Evolutionary conservation across 306 rosid species (phyloP).

Genomic region (Sicyos baderoa): DNA sequence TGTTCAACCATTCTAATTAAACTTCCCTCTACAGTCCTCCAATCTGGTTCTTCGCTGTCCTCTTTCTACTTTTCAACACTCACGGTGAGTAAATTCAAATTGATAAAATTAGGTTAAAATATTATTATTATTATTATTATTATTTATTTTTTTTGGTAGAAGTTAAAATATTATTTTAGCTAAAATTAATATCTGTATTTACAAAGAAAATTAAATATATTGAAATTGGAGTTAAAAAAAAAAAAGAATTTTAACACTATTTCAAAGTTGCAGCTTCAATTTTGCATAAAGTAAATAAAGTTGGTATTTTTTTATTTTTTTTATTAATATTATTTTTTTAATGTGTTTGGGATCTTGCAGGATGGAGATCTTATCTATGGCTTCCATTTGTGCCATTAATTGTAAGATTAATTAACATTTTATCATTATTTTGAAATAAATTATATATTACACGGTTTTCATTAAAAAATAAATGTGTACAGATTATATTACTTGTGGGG

Average conservation of each 20-base stretch:
- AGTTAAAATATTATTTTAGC: too few species aligned
- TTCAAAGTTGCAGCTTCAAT: too few species aligned
- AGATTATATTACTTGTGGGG: constrained; percentile 71
- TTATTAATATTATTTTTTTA: too few species aligned
- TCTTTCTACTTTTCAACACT: constrained; percentile 66
- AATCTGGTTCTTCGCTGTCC: constrained; percentile 69
- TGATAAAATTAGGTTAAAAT: not conserved
- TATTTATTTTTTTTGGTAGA: too few species aligned
- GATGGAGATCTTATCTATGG: constrained; percentile 71
- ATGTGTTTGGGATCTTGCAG: constrained; percentile 37
- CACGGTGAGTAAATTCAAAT: constrained; percentile 40
- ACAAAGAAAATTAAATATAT: too few species aligned
- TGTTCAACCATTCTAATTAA: not conserved
- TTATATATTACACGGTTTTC: too few species aligned
- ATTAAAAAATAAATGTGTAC: not conserved
- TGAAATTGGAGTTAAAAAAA: too few species aligned
- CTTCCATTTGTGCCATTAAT: constrained; percentile 73
- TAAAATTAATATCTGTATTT: too few species aligned
- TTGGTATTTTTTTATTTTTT: too few species aligned
- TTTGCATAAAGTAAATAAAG: too few species aligned
- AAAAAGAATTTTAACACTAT: too few species aligned
- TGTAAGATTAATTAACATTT: constrained; percentile 38
- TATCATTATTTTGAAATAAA: not conserved
- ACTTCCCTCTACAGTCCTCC: constrained; percentile 41
- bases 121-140: too few species aligned